Evolutionary conservation across 192 early-diverging fungal species (phyloP).

Genomic region (Nowakowskiella sp.): DNA sequence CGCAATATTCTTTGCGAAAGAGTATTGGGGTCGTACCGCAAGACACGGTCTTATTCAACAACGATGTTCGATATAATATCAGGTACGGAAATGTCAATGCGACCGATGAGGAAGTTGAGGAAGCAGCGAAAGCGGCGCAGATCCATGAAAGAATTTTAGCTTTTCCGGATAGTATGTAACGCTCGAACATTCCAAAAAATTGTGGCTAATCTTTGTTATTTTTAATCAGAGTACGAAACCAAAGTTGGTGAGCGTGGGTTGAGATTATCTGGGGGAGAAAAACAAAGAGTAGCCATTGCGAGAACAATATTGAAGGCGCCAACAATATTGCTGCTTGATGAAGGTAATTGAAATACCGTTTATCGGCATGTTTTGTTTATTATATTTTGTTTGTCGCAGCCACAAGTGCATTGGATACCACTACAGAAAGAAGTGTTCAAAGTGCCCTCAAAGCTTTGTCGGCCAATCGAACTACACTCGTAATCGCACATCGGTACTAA

Average conservation of each 20-base stretch:
- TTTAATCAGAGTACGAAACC: slow-evolving; percentile 48
- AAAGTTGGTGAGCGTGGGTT: slow-evolving; percentile 48
- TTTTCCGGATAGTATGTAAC: slow-evolving; percentile 66
- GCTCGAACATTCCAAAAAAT: slow-evolving; percentile 62
- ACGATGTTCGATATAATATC: slow-evolving; percentile 91
- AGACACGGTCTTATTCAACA: slow-evolving; percentile 95
- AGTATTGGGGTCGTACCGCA: slow-evolving; percentile 88
- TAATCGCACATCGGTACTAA: slow-evolving; percentile 52
- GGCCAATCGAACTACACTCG: slow-evolving; percentile 73
- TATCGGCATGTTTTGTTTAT: not conserved
- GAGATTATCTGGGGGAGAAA: slow-evolving; percentile 85
- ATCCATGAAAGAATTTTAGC: slow-evolving; percentile 70
- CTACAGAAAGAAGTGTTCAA: slow-evolving; percentile 88
- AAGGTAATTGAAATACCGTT: slow-evolving; percentile 29
- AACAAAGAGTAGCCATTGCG: slow-evolving; percentile 82
- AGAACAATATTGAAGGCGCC: slow-evolving; percentile 69
- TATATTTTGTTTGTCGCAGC: slow-evolving; percentile 84
- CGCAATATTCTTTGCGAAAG: slow-evolving; percentile 64
- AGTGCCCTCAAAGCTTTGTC: slow-evolving; percentile 68
- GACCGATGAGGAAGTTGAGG: slow-evolving; percentile 55
- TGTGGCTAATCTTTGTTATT: slow-evolving; percentile 33
- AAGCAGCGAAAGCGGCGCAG: slow-evolving; percentile 66
- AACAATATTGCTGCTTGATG: slow-evolving; percentile 49
- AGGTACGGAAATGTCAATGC: slow-evolving; percentile 62
- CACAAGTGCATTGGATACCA: slow-evolving; percentile 76